A percentile compares a stretch with the other conserved stretches of the same genome.
These are phyloP conservation scores for Dryadomyces sulphureus DNA, from an alignment of 2,329 filamentous ascomycete genomes.

Conservation along the genomic window DNA sequence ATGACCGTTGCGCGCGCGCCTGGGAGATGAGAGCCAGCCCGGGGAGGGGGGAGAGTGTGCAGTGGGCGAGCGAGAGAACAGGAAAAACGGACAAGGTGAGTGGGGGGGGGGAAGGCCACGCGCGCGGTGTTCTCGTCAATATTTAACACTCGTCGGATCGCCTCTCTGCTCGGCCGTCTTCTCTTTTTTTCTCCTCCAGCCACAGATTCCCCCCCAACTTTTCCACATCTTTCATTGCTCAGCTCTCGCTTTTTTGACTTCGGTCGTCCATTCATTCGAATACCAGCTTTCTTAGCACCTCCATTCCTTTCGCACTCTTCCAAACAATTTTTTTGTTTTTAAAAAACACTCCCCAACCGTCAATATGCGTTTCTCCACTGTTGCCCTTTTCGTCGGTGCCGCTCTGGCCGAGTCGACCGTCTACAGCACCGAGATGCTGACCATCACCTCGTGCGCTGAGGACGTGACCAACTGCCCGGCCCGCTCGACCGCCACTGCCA, in stretches of 20 bases:
- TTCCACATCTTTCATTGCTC: constrained; percentile 14
- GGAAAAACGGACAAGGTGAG: too few relatives aligned
- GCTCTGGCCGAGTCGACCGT: constrained; percentile 28
- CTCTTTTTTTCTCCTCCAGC: constrained; percentile 17
- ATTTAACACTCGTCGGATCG: constrained; percentile 19
- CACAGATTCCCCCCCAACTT: constrained; percentile 16
- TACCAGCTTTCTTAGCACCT: constrained; percentile 4
- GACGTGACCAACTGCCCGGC: constrained; percentile 37
- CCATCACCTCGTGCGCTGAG: constrained; percentile 44
- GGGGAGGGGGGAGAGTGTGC: too few relatives aligned
- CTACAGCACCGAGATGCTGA: constrained; percentile 43
- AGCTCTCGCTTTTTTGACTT: constrained; percentile 22
- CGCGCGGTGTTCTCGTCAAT: constrained; percentile 4
- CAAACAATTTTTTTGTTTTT: constrained; percentile 10
- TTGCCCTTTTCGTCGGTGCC: constrained; percentile 35
- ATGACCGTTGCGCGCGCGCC: too few relatives aligned
- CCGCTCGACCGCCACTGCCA: constrained; percentile 15
- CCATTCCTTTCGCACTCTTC: constrained; percentile 4
- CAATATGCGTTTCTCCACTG: constrained; percentile 50
- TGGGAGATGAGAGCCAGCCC: neutral
- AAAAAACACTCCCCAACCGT: constrained; percentile 15
- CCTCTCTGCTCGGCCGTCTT: constrained; percentile 8
- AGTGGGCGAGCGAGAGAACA: too few relatives aligned
- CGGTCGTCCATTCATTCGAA: constrained; percentile 25
- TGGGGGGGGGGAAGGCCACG: neutral